Percentiles rank a stretch among this genome's conserved stretches.
These are phyloP conservation scores for Lepidium africanum DNA, from an alignment of 345 rosid species.

Conservation along the genomic window DNA sequence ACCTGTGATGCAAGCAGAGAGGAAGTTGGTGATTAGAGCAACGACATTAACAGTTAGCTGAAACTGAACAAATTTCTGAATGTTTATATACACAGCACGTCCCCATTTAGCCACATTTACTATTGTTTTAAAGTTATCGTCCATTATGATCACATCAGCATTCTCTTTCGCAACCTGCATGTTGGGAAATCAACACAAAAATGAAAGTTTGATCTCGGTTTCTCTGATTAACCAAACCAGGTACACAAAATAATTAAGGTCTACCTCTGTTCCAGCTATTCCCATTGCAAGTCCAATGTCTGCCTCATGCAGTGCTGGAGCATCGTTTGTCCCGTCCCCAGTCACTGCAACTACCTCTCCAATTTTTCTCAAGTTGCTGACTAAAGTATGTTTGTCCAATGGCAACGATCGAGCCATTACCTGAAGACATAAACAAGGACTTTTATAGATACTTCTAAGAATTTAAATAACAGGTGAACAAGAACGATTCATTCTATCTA, in stretches of 20 bases:
- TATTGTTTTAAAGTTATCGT: slow-evolving; percentile 68
- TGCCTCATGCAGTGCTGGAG: slow-evolving; percentile 90
- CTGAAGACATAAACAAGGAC: slow-evolving; percentile 12
- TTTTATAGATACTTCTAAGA: background rate
- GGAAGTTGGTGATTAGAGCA: slow-evolving; percentile 60
- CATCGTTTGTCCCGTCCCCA: slow-evolving; percentile 96
- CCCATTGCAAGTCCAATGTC: slow-evolving; percentile 99
- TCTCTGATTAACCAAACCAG: background rate
- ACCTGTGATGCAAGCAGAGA: slow-evolving; percentile 74
- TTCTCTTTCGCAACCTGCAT: slow-evolving; percentile 73
- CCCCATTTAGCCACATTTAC: slow-evolving; percentile 79
- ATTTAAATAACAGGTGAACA: background rate
- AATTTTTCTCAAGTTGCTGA: slow-evolving; percentile 37
- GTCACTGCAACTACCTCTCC: slow-evolving; percentile 85
- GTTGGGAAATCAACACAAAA: background rate
- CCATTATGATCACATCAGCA: slow-evolving; percentile 83
- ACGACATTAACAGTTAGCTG: slow-evolving; percentile 75
- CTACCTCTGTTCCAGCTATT: slow-evolving; percentile 91
- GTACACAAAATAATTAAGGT: background rate
- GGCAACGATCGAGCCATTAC: slow-evolving; percentile 67
- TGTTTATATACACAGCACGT: slow-evolving; percentile 71
- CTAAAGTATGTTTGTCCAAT: slow-evolving; percentile 49
- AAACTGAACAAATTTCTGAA: slow-evolving; percentile 81
- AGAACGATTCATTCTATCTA: background rate
- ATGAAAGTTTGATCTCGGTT: background rate